Conservation (phyloP, 805 yeast genomes). For the Nakazawaea laoshanensis region DNA sequence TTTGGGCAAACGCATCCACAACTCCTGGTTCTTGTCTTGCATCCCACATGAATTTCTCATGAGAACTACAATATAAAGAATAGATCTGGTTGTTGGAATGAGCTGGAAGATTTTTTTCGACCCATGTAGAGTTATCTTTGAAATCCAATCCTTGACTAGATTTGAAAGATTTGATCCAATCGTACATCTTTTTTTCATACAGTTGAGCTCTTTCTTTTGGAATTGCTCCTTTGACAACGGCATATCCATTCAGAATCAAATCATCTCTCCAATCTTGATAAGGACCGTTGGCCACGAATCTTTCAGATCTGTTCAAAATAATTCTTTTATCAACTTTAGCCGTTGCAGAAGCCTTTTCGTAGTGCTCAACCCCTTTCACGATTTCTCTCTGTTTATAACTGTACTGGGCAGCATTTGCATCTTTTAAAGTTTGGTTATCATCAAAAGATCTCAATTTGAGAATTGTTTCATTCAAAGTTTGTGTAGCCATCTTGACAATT, state of each 20-base stretch:
- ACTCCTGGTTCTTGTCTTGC: slow-evolving; percentile 21
- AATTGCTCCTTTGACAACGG: slow-evolving; percentile 22
- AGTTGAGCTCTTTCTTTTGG: slow-evolving; percentile 16
- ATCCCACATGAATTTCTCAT: slow-evolving; percentile 26
- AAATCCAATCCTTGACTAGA: slow-evolving; percentile 16
- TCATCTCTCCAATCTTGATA: slow-evolving; percentile 23
- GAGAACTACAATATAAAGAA: slow-evolving; percentile 16
- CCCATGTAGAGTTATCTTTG: slow-evolving; percentile 21
- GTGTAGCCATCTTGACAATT: too few relatives aligned
- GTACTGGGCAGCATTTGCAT: slow-evolving; percentile 3
- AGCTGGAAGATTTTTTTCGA: slow-evolving; percentile 20
- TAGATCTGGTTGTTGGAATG: slow-evolving; percentile 13
- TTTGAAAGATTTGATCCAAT: slow-evolving; percentile 17
- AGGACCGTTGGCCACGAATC: slow-evolving; percentile 4
- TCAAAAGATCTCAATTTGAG: slow-evolving; percentile 8
- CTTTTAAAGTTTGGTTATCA: slow-evolving; percentile 1
- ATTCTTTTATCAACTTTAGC: slow-evolving; percentile 8
- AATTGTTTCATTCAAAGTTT: not conserved
- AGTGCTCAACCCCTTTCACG: not conserved
- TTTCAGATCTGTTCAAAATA: not conserved
- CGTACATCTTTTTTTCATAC: slow-evolving; percentile 16
- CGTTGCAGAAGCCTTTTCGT: slow-evolving; percentile 4
- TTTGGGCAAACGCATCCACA: slow-evolving; percentile 17
- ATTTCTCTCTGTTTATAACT: slow-evolving; percentile 1
- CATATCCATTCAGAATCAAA: slow-evolving; percentile 20